Percentiles rank a stretch among this genome's conserved stretches.
These are phyloP conservation scores for Alloteropsis semialata DNA, from an alignment of 176 grass and related monocot species.

Conservation along the genomic window DNA sequence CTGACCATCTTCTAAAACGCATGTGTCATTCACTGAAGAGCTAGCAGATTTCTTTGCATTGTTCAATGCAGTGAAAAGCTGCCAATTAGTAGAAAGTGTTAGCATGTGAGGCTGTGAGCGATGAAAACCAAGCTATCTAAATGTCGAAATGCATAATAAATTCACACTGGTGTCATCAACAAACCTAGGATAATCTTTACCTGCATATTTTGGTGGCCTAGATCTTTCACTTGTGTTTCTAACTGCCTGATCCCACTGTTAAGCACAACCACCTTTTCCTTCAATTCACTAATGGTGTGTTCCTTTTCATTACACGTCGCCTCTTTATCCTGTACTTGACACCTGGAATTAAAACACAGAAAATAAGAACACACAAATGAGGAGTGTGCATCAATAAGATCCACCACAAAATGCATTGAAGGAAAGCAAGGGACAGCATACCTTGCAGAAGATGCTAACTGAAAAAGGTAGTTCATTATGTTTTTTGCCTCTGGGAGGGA, in stretches of 20 bases:
- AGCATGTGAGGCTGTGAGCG: neutral
- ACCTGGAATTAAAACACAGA: conserved; percentile 44
- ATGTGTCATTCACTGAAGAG: neutral
- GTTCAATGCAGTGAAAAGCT: conserved; percentile 62
- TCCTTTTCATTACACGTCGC: conserved; percentile 66
- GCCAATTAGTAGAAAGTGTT: conserved; percentile 26
- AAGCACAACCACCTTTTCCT: conserved; percentile 82
- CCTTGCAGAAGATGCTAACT: conserved; percentile 79
- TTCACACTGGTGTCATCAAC: neutral
- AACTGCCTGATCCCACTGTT: conserved; percentile 59
- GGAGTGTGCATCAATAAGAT: neutral
- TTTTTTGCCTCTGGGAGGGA: conserved; percentile 83
- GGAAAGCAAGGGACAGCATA: conserved; percentile 24
- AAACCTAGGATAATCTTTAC: conserved; percentile 32
- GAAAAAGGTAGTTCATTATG: conserved; percentile 82
- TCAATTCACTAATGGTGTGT: conserved; percentile 57
- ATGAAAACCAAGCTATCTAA: neutral
- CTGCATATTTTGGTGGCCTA: conserved; percentile 62
- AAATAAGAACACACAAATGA: conserved; percentile 12
- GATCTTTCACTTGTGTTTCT: conserved; percentile 61
- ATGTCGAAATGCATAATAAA: neutral
- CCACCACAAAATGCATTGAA: neutral
- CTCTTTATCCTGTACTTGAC: conserved; percentile 68
- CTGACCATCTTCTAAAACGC: conserved; percentile 18
- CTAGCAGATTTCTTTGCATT: conserved; percentile 42